Evolutionary conservation across 2,329 filamentous ascomycete species (phyloP).

Genomic region (Setomelanomma holmii): DNA sequence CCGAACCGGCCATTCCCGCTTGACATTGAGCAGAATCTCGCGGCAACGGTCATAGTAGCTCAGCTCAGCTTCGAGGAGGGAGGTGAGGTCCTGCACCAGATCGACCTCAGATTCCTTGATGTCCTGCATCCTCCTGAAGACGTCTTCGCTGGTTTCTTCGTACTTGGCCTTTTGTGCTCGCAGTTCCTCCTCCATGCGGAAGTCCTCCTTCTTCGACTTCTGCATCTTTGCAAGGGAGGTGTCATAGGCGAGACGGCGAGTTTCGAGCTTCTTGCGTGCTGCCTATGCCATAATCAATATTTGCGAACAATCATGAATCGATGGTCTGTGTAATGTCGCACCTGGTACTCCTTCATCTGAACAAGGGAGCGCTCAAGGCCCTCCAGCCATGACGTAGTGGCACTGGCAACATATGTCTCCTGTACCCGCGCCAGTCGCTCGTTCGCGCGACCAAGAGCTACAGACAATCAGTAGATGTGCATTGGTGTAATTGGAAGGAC

Average conservation of each 20-base stretch:
- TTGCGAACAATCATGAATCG: not conserved
- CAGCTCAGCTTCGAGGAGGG: slow-evolving; percentile 87
- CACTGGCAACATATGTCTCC: slow-evolving; percentile 79
- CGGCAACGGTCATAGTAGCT: slow-evolving; percentile 90
- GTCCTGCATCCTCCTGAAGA: slow-evolving; percentile 90
- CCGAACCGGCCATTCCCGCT: slow-evolving; percentile 72
- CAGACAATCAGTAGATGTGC: slow-evolving; percentile 21
- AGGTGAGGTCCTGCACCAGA: slow-evolving; percentile 77
- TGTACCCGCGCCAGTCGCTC: slow-evolving; percentile 86
- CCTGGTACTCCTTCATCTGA: slow-evolving; percentile 98
- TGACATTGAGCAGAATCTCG: slow-evolving; percentile 77
- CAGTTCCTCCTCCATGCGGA: slow-evolving; percentile 89
- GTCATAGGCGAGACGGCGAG: slow-evolving; percentile 86
- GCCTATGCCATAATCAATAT: slow-evolving; percentile 55
- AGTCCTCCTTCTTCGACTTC: slow-evolving; percentile 93
- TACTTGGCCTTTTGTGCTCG: slow-evolving; percentile 93
- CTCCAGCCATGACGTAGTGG: slow-evolving; percentile 86
- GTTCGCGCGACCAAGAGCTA: slow-evolving; percentile 82
- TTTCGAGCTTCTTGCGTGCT: slow-evolving; percentile 93
- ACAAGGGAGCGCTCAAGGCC: slow-evolving; percentile 87
- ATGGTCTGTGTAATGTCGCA: slow-evolving; percentile 51
- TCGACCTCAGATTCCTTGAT: slow-evolving; percentile 92
- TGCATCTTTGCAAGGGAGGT: slow-evolving; percentile 88
- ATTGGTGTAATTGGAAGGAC: slow-evolving; percentile 30
- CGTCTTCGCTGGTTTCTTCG: slow-evolving; percentile 92